Conservation (phyloP, 169 alveolate genomes). For the Theileria orientalis region DNA sequence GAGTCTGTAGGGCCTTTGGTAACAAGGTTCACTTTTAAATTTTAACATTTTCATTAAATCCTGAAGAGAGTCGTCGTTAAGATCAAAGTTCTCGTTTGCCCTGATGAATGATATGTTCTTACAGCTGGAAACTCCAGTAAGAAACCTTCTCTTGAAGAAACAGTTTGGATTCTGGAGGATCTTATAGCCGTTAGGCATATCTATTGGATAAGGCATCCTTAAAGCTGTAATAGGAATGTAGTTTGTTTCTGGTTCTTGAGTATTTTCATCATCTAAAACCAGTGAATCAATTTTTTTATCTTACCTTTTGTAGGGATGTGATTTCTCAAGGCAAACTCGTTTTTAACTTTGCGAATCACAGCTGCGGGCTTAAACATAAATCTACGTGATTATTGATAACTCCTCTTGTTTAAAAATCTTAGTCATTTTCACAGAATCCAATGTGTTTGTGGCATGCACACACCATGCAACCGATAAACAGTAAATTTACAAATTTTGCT, state of each 20-base stretch:
- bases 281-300: too few species aligned
- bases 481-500: background rate
- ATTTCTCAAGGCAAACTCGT: too few species aligned
- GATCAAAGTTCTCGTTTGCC: background rate
- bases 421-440: too few species aligned
- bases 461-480: background rate
- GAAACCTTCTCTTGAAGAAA: conserved; percentile 11
- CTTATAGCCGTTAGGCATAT: conserved; percentile 1
- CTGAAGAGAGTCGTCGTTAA: background rate
- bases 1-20: conserved; percentile 38
- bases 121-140: conserved; percentile 15
- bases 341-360: too few species aligned
- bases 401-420: too few species aligned
- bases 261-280: background rate
- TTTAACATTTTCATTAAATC: conserved; percentile 16
- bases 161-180: background rate
- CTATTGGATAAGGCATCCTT: conserved; percentile 1
- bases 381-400: too few species aligned
- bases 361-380: too few species aligned
- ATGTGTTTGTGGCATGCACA: conserved; percentile 2
- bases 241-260: background rate
- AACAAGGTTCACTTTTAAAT: conserved; percentile 24
- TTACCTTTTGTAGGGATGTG: too few species aligned
- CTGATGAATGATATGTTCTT: conserved; percentile 4
- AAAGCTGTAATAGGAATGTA: background rate